These are phyloP conservation scores for Cerrena zonata DNA, from an alignment of 1,284 basidiomycete species.

Conservation along the genomic window DNA sequence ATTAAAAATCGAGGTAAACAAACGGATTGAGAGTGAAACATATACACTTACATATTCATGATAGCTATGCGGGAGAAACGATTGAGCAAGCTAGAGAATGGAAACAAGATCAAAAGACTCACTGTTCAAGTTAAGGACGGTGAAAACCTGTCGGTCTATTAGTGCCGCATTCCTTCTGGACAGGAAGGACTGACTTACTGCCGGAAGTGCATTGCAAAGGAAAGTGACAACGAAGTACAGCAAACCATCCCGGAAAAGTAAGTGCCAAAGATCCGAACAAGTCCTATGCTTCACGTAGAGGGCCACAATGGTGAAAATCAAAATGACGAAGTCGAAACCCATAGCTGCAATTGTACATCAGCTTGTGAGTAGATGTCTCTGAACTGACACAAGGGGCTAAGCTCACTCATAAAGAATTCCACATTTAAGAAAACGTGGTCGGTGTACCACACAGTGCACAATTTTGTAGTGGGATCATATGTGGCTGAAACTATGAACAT, in stretches of 20 bases:
- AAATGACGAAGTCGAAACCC: constrained; percentile 59
- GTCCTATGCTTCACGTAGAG: constrained; percentile 46
- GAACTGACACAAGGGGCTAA: not conserved
- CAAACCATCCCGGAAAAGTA: constrained; percentile 68
- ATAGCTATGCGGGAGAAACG: constrained; percentile 34
- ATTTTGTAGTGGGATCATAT: constrained; percentile 37
- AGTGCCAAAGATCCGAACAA: constrained; percentile 50
- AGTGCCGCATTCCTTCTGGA: constrained; percentile 5
- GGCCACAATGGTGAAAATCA: constrained; percentile 48
- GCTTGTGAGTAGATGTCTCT: constrained; percentile 4
- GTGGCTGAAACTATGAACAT: constrained; percentile 59
- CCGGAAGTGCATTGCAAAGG: constrained; percentile 59
- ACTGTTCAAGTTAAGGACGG: constrained; percentile 57
- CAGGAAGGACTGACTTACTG: constrained; percentile 38
- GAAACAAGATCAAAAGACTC: constrained; percentile 22
- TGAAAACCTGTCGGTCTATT: constrained; percentile 36
- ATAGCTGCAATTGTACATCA: constrained; percentile 42
- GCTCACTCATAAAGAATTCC: constrained; percentile 69
- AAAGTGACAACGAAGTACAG: constrained; percentile 63
- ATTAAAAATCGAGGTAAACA: not conserved
- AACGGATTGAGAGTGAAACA: not conserved
- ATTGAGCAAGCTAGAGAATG: not conserved
- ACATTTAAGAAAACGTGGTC: constrained; percentile 52
- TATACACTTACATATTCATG: constrained; percentile 62
- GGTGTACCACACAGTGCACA: constrained; percentile 49